phyloP scores from a whole-genome alignment of 1,284 basidiomycete species.

The Psilocybe mexicana region DNA sequence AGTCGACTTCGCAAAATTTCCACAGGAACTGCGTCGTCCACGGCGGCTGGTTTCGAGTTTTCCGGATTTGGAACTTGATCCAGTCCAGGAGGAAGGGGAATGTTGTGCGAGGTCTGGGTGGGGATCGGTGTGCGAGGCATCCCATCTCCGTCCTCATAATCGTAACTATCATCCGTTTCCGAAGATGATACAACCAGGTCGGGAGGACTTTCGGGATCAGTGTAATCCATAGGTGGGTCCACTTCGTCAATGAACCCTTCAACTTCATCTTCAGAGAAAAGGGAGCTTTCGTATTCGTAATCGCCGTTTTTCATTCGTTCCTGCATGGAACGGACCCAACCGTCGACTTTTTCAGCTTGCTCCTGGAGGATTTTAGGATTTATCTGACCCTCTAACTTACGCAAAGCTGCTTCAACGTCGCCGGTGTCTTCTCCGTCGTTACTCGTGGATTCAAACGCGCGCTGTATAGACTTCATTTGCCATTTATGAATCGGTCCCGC shows the following conservation, averaged over 20 bases:
- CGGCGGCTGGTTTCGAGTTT: constrained; percentile 49
- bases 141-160: constrained; percentile 20
- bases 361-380: constrained; percentile 67
- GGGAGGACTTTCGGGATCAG: constrained; percentile 12
- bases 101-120: constrained; percentile 27
- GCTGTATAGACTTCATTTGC: constrained; percentile 73
- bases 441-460: constrained; percentile 63
- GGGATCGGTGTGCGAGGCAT: constrained; percentile 34
- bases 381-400: constrained; percentile 80
- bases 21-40: constrained; percentile 62
- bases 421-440: constrained; percentile 68
- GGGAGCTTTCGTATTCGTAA: constrained; percentile 53
- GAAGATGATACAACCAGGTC: constrained; percentile 13
- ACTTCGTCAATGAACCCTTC: constrained; percentile 25
- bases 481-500: constrained; percentile 61
- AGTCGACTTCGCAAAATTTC: constrained; percentile 68
- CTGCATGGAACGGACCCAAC: constrained; percentile 76
- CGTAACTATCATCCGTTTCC: constrained; percentile 22
- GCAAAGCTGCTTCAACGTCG: constrained; percentile 79
- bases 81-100: constrained; percentile 26
- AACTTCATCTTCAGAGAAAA: constrained; percentile 43
- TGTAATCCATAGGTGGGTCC: constrained; percentile 8
- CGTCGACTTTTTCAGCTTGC: constrained; percentile 76
- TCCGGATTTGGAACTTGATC: constrained; percentile 34
- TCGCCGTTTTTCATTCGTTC: constrained; percentile 62